phyloP scores from a whole-genome alignment of 2,329 filamentous ascomycete species.

The Cladophialophora psammophila region DNA sequence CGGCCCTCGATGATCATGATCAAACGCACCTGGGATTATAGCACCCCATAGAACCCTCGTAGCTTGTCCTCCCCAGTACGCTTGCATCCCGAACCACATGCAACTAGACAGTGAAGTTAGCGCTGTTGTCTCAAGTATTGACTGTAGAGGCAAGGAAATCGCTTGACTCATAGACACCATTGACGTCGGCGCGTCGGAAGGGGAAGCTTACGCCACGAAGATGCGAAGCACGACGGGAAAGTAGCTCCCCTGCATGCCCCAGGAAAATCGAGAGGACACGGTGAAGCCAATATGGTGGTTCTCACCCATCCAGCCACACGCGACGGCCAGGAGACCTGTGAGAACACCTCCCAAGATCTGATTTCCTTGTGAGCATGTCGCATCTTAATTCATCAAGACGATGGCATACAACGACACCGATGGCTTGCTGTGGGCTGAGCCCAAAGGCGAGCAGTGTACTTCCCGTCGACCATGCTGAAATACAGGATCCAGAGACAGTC shows the following conservation, averaged over 20 bases:
- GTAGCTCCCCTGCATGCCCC: conserved; percentile 42
- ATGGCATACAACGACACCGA: conserved; percentile 40
- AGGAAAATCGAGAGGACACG: conserved; percentile 41
- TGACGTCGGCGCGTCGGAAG: neutral
- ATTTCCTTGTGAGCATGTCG: conserved; percentile 20
- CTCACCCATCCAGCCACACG: conserved; percentile 43
- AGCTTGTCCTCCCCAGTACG: conserved; percentile 41
- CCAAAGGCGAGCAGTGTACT: conserved; percentile 42
- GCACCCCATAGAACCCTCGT: conserved; percentile 37
- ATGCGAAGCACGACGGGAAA: conserved; percentile 38
- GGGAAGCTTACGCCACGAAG: conserved; percentile 31
- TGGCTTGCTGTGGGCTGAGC: conserved; percentile 41
- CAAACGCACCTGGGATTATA: conserved; percentile 32
- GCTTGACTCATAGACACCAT: neutral
- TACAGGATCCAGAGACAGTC: conserved; percentile 44
- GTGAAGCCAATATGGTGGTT: conserved; percentile 44
- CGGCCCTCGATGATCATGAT: neutral
- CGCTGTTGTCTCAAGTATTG: neutral
- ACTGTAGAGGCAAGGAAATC: neutral
- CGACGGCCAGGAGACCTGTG: conserved; percentile 41
- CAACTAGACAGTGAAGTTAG: conserved; percentile 27
- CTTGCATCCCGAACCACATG: conserved; percentile 30
- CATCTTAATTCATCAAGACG: neutral
- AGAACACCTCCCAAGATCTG: conserved; percentile 38
- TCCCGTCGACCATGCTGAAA: conserved; percentile 44